phyloP scores from a whole-genome alignment of 2,329 filamentous ascomycete genomes.

The Scopulariopsis brevicaulis region DNA sequence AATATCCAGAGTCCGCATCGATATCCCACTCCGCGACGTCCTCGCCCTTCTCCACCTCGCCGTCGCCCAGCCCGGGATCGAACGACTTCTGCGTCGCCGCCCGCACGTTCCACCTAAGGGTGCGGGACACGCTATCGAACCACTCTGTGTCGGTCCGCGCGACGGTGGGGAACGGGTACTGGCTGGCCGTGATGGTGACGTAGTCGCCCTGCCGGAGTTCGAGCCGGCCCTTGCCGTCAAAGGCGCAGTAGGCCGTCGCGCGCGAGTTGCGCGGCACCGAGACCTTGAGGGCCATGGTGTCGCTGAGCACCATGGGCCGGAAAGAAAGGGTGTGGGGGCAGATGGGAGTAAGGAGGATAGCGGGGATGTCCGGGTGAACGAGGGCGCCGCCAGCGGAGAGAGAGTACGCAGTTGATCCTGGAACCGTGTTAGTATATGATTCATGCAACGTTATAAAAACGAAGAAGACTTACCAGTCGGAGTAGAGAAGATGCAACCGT shows the following conservation, averaged over 20 bases:
- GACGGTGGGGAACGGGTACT: constrained; percentile 95
- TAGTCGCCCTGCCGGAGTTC: constrained; percentile 90
- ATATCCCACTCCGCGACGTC: constrained; percentile 76
- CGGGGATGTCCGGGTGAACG: constrained; percentile 92
- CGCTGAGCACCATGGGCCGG: constrained; percentile 93
- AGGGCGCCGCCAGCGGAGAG: constrained; percentile 91
- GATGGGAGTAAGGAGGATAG: constrained; percentile 92
- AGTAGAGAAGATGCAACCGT: constrained; percentile 95
- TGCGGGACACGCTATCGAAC: constrained; percentile 92
- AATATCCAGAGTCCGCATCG: constrained; percentile 70
- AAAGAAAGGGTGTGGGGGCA: constrained; percentile 96
- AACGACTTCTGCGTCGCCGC: constrained; percentile 90
- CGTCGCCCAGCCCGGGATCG: constrained; percentile 33
- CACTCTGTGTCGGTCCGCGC: constrained; percentile 83
- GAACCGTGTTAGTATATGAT: background rate
- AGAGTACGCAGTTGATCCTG: constrained; percentile 75
- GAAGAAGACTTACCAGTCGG: constrained; percentile 54
- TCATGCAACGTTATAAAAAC: background rate
- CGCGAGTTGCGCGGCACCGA: constrained; percentile 75
- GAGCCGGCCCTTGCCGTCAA: constrained; percentile 92
- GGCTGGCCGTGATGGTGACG: constrained; percentile 89
- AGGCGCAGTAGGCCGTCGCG: constrained; percentile 91
- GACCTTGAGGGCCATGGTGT: constrained; percentile 85
- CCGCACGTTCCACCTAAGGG: constrained; percentile 88
- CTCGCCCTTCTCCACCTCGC: constrained; percentile 40